These are phyloP conservation scores for Mycosarcoma mackinlayi DNA, from an alignment of 1,284 basidiomycete genomes.

Conservation along the genomic window DNA sequence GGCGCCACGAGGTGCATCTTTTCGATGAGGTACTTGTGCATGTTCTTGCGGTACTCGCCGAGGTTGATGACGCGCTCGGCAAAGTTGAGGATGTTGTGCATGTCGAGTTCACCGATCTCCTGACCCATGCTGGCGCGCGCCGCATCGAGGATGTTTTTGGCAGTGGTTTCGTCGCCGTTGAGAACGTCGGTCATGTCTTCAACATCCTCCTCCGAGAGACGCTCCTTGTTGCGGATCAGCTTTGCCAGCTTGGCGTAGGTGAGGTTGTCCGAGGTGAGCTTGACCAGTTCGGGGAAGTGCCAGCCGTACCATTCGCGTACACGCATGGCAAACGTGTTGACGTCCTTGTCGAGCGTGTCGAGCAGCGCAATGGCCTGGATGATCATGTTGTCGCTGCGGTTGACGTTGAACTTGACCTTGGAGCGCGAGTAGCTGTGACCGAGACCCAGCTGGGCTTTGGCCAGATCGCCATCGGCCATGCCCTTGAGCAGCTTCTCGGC, in stretches of 20 bases:
- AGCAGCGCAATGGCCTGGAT: constrained; percentile 98
- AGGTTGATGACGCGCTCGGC: constrained; percentile 90
- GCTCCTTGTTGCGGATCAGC: constrained; percentile 87
- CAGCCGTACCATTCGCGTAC: constrained; percentile 99
- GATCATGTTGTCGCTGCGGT: constrained; percentile 99
- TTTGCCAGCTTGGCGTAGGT: constrained; percentile 89
- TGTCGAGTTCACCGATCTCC: constrained; percentile 89
- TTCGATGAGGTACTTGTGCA: constrained; percentile 89
- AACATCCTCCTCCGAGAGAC: constrained; percentile 76
- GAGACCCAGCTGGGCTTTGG: constrained; percentile 87
- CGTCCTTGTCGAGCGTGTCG: constrained; percentile 99
- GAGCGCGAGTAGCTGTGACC: constrained; percentile 98
- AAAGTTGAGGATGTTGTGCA: constrained; percentile 95
- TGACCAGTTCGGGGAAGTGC: constrained; percentile 98
- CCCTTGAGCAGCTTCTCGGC: constrained; percentile 88
- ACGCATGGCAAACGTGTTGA: constrained; percentile 98
- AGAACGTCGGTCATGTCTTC: constrained; percentile 84
- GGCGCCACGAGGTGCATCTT: constrained; percentile 99
- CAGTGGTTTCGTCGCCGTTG: constrained; percentile 85
- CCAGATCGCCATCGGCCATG: constrained; percentile 87
- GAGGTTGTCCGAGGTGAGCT: constrained; percentile 92
- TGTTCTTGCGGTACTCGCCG: constrained; percentile 90
- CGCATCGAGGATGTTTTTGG: constrained; percentile 94
- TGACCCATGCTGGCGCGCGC: constrained; percentile 95
- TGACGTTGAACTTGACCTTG: constrained; percentile 97